Evolutionary conservation across 2,329 filamentous ascomycete species (phyloP), one percentile per base, ranked within the genome.

Genomic region (Alternaria hordeiaustralica): DNA sequence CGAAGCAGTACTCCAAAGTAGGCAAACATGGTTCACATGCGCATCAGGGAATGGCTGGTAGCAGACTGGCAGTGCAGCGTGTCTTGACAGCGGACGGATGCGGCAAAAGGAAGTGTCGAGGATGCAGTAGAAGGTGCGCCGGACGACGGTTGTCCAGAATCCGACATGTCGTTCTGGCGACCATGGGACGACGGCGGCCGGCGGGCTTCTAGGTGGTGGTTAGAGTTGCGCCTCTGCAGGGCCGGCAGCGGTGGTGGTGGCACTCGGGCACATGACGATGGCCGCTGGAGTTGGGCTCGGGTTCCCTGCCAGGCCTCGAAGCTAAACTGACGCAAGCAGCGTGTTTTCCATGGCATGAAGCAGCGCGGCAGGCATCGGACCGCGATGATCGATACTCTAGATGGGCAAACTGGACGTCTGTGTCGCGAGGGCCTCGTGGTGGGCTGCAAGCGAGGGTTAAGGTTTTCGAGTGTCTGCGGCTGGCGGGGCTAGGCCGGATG

Each of bases 351-450:
- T 49, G 26, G n/a, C 44, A 57, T 51, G 28, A 50, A 43, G 59
- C 60, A 58, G 41, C 54, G 58, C 51, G 33, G 33, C 56, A n/a
- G 51, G 46, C 44, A 28, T 58, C 49, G 60, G 60, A 65, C 63
- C 59, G 63, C 54, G 63, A 60, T 60, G 63, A 63, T 63, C 63
- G n/a, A 51, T 55, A 64, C 64, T 65, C 41, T 56, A 57, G 61
- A 50, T 58, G 59, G 66, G 66, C 66, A 68, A 66, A 66, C 64
- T 62, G 61, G 30, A 30, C 30, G 64, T 68, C 66, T 68, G 66
- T 66, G 64, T 64, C 55, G 55, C 53, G 44, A 50, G 56, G 50
- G 61, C 58, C 64, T 60, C 61, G 66, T 63, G 66, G 64, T 55
- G 59, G 55, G 56, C 36, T 64, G 59, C 66, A 66, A 66, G 66